These are phyloP conservation scores for Stemphylium lycopersici DNA, from an alignment of 2,329 filamentous ascomycete genomes.

Conservation along the genomic window DNA sequence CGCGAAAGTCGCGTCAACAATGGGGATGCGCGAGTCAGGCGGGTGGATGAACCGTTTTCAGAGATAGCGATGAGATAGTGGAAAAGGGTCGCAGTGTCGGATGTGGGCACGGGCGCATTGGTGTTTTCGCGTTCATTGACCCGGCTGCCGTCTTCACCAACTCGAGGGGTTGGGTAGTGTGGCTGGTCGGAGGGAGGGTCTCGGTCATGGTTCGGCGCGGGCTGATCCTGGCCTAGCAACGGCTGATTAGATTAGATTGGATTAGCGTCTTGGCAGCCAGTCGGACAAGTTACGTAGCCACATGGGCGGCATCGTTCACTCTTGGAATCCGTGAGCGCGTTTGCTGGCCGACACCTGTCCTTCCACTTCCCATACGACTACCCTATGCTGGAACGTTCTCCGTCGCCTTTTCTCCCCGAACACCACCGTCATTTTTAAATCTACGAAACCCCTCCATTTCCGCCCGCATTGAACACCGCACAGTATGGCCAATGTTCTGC, in stretches of 20 bases:
- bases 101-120: conserved; percentile 18
- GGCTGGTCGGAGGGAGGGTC: conserved; percentile 23
- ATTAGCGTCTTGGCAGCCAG: conserved; percentile 17
- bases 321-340: not conserved
- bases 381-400: not conserved
- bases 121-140: conserved; percentile 12
- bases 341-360: conserved; percentile 16
- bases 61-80: conserved; percentile 6
- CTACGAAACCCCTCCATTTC: not conserved
- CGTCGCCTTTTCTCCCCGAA: not conserved
- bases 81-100: conserved; percentile 11
- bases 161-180: conserved; percentile 35
- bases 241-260: conserved; percentile 8
- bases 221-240: too few relatives aligned
- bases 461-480: not conserved
- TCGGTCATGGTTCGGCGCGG: too few relatives aligned
- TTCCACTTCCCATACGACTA: conserved; percentile 3
- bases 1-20: conserved; percentile 2
- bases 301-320: conserved; percentile 9
- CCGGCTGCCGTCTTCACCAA: conserved; percentile 9
- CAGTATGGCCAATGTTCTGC: conserved; percentile 54
- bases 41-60: not conserved
- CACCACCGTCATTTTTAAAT: not conserved
- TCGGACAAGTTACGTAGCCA: conserved; percentile 41
- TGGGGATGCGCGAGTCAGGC: not conserved